Evolutionary conservation across 495 filamentous ascomycete genomes (phyloP), one percentile per base, ranked within the genome.

Genomic region (Hyaloscypha variabilis): DNA sequence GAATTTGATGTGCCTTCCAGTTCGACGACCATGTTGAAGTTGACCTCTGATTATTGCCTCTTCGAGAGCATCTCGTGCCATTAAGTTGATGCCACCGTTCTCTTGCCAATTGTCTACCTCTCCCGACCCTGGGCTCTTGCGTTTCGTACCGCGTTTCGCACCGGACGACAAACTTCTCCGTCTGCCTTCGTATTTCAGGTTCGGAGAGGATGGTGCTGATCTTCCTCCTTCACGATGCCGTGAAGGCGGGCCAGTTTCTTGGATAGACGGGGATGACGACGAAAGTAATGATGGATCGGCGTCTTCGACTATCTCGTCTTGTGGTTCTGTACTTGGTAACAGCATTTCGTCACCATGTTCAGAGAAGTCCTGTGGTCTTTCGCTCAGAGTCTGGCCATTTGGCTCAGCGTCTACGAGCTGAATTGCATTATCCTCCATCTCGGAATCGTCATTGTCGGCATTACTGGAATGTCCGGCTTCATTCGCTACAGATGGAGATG

Each of bases 61-160:
- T 26, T 60, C 58, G 26, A 34, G 34, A 23, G 58, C 58, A 25
- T 60, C 58, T 42, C 30, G 53, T 26, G 23, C 5, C 17, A 5
- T 55, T 1, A 6, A 24, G 4, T 28, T 30, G 39, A 17, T 10
- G 14, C 39, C 11, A 46, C 39, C 11, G 6, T 17, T 17, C 39
- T 46, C 11, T 17, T 46, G 39, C 39, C 39, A 46, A 46, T 46
- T 46, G 4, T 46, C 39, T 46, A 17, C 4, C 39, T 19, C 39
- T 46, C 39, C 39, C 4, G 39, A 17, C 19, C 39, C 39, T 17
- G 39, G 39, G 19, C 17, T 14, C 39, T 46, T 46, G 10, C 39
- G 39, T 19, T 46, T 46, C 10, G 10, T 46, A 46, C 39, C 39
- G 14, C 39, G 39, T 17, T 46, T 17, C 39, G 14, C 39, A 17